Evolutionary conservation across 768 basidiomycete genomes (phyloP).

Genomic region (Boletus fagicola): DNA sequence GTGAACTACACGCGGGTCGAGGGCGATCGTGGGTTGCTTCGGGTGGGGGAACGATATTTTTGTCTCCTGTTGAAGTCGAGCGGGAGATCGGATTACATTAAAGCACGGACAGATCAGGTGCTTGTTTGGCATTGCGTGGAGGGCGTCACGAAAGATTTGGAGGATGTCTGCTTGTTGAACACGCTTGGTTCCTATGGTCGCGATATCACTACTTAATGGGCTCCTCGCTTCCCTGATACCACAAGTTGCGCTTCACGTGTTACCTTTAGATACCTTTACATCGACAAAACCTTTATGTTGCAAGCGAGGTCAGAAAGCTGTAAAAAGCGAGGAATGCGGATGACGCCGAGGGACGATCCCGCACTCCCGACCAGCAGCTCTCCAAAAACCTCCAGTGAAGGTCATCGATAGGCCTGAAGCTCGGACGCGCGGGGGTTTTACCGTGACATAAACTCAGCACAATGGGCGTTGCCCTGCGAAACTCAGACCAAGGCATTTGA

Average conservation of each 20-base stretch:
- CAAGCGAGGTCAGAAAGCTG: constrained; percentile 4
- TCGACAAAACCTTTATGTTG: not conserved
- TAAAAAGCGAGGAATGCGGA: constrained; percentile 12
- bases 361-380: constrained; percentile 10
- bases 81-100: constrained; percentile 7
- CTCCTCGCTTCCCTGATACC: not conserved
- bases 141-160: constrained; percentile 8
- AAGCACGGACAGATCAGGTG: constrained; percentile 15
- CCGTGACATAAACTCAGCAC: constrained; percentile 1
- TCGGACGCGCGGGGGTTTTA: constrained; percentile 7
- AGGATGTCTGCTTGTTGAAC: constrained; percentile 12
- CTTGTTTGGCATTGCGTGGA: constrained; percentile 13
- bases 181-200: constrained; percentile 1
- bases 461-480: constrained; percentile 5
- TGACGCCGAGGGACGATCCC: constrained; percentile 12
- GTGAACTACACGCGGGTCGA: constrained; percentile 13
- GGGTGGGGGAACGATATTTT: constrained; percentile 11
- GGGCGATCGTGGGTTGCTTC: constrained; percentile 9
- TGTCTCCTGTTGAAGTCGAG: constrained; percentile 11
- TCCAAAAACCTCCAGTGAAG: constrained; percentile 10
- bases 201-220: not conserved
- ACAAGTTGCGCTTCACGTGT: not conserved
- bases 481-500: constrained; percentile 15
- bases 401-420: constrained; percentile 1
- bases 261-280: not conserved